Evolutionary conservation across 129 eudicot genomes (phyloP), one percentile per base, ranked within the genome.

Genomic region (Chrysanthemum lavandulifolium): DNA sequence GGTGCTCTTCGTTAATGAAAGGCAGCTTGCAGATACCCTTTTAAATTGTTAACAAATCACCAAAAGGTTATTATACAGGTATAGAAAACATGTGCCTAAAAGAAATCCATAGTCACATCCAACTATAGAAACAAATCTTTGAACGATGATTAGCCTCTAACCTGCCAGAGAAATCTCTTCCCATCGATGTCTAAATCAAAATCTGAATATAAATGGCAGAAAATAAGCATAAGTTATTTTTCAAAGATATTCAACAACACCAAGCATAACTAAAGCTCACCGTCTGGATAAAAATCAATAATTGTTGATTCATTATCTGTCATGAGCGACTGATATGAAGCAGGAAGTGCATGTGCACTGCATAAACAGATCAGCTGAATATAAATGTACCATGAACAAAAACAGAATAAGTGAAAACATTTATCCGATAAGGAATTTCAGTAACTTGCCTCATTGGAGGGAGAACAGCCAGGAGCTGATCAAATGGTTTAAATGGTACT

Each of bases 391-490:
- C 48, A 69, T 76, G 13, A 62, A 23, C 3, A 54, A 29, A 58
- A 43, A 25, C 10, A 51, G 1, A 27, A 16, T 49, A 19, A 21
- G 5, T 8, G 59, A 36, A 70, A 36, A 14, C n/a, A 50, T 12
- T 50, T 19, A 23, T 69, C 0, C n/a, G 15, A 40, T 40, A 73
- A 65, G 73, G 6, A 68, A 64, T 47, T 62, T 16, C 19, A 40
- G 31, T 14, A 11, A 43, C 23, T 15, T 57, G 84, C 96, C 88
- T 89, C 40, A 40, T 75, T 1, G 90, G 86, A 11, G 96, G 96
- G 8, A 89, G 82, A 14, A 86, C 92, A 13, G 86, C 88, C 90
- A 89, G 79, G 8, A 89, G 86, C 47, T 89, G 96, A 59, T 86
- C 92, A 73, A 89, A 86, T 0, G 96, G 90, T 62, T 69, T 80